Conservation (phyloP, 345 rosid species). For the Acer yangbiense region DNA sequence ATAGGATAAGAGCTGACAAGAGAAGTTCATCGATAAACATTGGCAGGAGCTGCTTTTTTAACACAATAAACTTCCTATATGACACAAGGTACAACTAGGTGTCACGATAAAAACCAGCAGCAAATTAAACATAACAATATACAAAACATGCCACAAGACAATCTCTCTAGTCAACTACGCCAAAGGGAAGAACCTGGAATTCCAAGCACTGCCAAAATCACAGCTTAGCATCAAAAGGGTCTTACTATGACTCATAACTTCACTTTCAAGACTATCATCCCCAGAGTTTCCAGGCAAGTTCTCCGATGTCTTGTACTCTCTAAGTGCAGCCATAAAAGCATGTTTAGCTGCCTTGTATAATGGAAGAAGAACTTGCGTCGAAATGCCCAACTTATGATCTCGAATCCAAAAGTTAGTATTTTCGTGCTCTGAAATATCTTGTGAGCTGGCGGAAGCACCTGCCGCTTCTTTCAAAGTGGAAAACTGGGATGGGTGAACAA, state of each 20-base stretch:
- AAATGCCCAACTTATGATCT: slow-evolving; percentile 86
- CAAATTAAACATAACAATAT: slow-evolving; percentile 10
- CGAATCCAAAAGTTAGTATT: slow-evolving; percentile 55
- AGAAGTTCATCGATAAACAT: slow-evolving; percentile 64
- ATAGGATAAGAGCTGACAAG: slow-evolving; percentile 75
- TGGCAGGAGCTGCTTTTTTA: slow-evolving; percentile 43
- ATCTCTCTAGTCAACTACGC: not conserved
- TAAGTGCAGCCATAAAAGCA: slow-evolving; percentile 48
- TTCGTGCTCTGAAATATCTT: slow-evolving; percentile 19
- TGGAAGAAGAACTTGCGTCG: slow-evolving; percentile 54
- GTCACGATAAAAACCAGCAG: slow-evolving; percentile 19
- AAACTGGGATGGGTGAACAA: slow-evolving; percentile 88
- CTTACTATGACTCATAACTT: slow-evolving; percentile 76
- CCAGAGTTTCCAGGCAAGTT: slow-evolving; percentile 14
- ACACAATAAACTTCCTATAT: slow-evolving; percentile 65
- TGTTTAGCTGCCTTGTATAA: slow-evolving; percentile 61
- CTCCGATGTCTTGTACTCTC: slow-evolving; percentile 36
- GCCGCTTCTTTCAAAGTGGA: slow-evolving; percentile 45
- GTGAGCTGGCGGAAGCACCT: slow-evolving; percentile 14
- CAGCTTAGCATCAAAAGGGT: slow-evolving; percentile 74
- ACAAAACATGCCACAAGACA: slow-evolving; percentile 6
- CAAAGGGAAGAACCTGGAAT: slow-evolving; percentile 58
- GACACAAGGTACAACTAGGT: slow-evolving; percentile 16
- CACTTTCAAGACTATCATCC: slow-evolving; percentile 33
- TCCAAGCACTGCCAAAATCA: slow-evolving; percentile 93